Base-by-base conservation (phyloP, 1,139 yeast species). In the Diutina sp. region DNA sequence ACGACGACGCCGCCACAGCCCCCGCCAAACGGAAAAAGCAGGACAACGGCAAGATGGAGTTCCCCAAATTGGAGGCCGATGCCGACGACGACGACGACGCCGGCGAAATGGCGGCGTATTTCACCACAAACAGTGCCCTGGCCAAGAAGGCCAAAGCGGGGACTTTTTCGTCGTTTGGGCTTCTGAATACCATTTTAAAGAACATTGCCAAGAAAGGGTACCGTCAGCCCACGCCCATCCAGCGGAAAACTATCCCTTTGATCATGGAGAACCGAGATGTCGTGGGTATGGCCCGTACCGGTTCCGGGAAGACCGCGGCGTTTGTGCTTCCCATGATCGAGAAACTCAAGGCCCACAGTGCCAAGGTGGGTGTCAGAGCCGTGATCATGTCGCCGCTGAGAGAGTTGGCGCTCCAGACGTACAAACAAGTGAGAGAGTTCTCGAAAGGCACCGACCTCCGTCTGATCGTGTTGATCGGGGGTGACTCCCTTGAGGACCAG, bases 201-300 rank as follows among this genome's bases (percentile, higher is more conserved):
- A 93, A 90, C 64, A 87, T 95, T 58, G 69, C 83, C 57, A 84
- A 83, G 61, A 91, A 90, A 67, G 99, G 99, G 0, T 95, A 84
- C 72, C 86, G 84, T 64, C 95, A 88, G 63, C 99, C 99, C 9
- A 95, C 99, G 0, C 99, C 99, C 1, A 95, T 95, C 68, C 99
- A 95, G 72, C 79, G 99, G 61, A 91, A 91, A 67, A 85, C 99
- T 3, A 89, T 95, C 58, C 99, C 99, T 0, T 76, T 90, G 58
- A 85, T 93, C 58, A 74, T 93, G 74, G 91, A 88, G 58, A 86
- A 83, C 59, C 78, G 96, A 66, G 99, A 95, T 72, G 96, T 95
- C 45, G 99, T 95, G 25, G 99, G 98, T 65, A 95, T 95, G 97
- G 99, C 99, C 25, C 81, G 98, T 66, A 95, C 99, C 0, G 99